Evolutionary conservation across 345 rosid genomes (phyloP).

Genomic region (Dovyalis caffra): DNA sequence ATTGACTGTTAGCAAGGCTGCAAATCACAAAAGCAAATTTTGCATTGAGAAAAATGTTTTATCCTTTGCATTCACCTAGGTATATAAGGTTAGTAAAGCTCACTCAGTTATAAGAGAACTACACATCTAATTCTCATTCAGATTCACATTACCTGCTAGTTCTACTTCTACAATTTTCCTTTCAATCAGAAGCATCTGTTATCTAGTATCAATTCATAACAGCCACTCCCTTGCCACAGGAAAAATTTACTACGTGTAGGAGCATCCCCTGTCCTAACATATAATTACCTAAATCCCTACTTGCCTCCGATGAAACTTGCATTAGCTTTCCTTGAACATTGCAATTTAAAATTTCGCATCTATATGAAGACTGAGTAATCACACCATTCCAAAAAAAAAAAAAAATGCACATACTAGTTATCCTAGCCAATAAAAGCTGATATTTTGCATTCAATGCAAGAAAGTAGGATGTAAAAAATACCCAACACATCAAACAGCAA

Average conservation of each 20-base stretch:
- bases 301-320: neutral
- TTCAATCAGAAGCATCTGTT: neutral
- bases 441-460: neutral
- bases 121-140: neutral
- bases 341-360: neutral
- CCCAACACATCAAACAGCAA: neutral
- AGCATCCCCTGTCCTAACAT: neutral
- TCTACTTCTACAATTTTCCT: neutral
- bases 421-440: neutral
- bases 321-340: neutral
- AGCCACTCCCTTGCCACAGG: neutral
- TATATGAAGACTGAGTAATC: neutral
- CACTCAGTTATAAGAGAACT: neutral
- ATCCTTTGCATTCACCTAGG: neutral
- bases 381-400: neutral
- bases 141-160: neutral
- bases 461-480: neutral
- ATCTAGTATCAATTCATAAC: neutral
- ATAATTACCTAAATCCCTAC: neutral
- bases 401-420: neutral
- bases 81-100: neutral
- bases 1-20: conserved; percentile 73
- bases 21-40: conserved; percentile 10
- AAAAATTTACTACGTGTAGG: neutral
- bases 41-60: neutral